These are phyloP conservation scores for Ophiostoma triangulosporum DNA, from an alignment of 2,329 filamentous ascomycete species.

Conservation along the genomic window DNA sequence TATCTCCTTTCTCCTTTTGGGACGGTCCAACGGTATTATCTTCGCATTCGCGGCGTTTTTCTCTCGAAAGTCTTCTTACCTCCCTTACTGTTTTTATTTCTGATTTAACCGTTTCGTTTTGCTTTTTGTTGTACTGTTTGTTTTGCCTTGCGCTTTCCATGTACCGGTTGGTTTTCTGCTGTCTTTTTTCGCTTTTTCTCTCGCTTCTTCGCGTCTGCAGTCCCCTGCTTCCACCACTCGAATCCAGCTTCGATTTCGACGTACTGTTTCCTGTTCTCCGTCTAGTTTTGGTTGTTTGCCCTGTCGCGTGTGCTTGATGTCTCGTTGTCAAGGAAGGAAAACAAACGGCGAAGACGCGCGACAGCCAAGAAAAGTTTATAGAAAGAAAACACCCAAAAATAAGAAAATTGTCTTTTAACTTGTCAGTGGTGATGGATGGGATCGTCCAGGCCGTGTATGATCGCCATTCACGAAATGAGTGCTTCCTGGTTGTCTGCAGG, in stretches of 20 bases:
- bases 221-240: constrained; percentile 10
- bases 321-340: neutral
- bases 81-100: constrained; percentile 13
- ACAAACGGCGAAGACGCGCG: neutral
- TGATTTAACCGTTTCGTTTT: constrained; percentile 19
- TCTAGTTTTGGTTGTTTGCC: constrained; percentile 19
- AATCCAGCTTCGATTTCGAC: neutral
- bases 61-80: constrained; percentile 12
- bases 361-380: neutral
- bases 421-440: too few relatives aligned
- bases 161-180: constrained; percentile 11
- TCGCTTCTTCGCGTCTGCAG: constrained; percentile 6
- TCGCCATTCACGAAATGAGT: too few relatives aligned
- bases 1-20: constrained; percentile 5
- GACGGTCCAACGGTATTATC: constrained; percentile 11
- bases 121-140: constrained; percentile 7
- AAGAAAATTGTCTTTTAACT: neutral
- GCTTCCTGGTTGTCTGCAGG: too few relatives aligned
- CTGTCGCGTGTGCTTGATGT: neutral
- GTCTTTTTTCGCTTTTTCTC: constrained; percentile 10
- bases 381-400: constrained; percentile 1
- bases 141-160: constrained; percentile 12
- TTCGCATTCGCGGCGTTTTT: constrained; percentile 17
- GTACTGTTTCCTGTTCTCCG: neutral
- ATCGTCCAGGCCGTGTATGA: too few relatives aligned